These are phyloP conservation scores for Aschersonia sp. DNA, from an alignment of 2,329 filamentous ascomycete species.

Conservation along the genomic window DNA sequence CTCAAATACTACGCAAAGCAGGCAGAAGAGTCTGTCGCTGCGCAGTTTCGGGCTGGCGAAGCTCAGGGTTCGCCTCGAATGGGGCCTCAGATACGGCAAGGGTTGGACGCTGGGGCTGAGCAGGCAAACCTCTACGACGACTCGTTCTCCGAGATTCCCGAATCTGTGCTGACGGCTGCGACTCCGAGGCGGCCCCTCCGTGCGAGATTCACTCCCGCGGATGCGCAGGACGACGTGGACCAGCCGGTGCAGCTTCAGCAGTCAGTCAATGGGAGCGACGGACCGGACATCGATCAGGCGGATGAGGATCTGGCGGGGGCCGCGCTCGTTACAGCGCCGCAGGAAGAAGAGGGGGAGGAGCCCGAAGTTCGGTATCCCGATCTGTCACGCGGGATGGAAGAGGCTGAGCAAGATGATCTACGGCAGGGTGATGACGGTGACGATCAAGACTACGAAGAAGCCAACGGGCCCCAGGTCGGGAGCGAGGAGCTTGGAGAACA, in stretches of 20 bases:
- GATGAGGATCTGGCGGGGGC: background rate
- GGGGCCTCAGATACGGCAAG: background rate
- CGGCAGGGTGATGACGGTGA: no score
- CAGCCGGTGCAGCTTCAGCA: background rate
- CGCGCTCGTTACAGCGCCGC: no score
- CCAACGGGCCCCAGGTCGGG: no score
- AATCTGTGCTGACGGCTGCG: constrained; percentile 33
- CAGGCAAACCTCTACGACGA: constrained; percentile 31
- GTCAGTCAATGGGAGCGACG: no score
- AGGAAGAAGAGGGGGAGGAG: no score
- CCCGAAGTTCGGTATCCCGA: no score
- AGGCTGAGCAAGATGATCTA: no score
- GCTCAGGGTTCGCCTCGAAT: constrained; percentile 1
- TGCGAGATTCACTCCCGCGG: background rate
- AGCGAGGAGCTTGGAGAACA: no score
- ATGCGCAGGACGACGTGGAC: background rate
- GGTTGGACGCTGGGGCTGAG: constrained; percentile 8
- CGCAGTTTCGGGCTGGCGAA: constrained; percentile 1
- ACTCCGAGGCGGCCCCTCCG: constrained; percentile 21
- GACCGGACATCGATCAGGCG: background rate
- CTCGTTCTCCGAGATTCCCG: constrained; percentile 42
- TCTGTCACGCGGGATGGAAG: no score
- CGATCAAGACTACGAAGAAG: no score
- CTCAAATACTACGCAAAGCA: constrained; percentile 14
- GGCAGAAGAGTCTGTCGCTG: constrained; percentile 6